phyloP scores from a whole-genome alignment of 1,139 yeast species.

The Diutina sp. region DNA sequence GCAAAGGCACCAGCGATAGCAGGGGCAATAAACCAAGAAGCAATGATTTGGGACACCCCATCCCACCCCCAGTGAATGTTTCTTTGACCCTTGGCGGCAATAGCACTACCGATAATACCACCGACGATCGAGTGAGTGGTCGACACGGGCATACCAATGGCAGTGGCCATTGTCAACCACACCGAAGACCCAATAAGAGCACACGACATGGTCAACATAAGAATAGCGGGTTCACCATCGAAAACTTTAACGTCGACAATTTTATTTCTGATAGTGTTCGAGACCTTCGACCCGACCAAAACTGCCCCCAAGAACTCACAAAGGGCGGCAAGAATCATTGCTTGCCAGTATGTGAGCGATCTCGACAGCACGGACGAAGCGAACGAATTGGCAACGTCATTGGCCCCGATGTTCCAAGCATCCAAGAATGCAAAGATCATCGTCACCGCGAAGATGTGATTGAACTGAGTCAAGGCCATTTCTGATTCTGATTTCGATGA shows the following conservation, averaged over 20 bases:
- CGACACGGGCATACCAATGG: constrained; percentile 62
- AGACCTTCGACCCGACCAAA: constrained; percentile 9
- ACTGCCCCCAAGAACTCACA: constrained; percentile 65
- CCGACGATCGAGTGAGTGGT: constrained; percentile 76
- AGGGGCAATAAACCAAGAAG: constrained; percentile 81
- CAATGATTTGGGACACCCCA: constrained; percentile 62
- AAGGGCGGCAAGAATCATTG: constrained; percentile 54
- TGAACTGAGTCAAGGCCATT: constrained; percentile 25
- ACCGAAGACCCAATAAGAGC: constrained; percentile 66
- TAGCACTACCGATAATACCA: constrained; percentile 62
- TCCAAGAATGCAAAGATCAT: constrained; percentile 65
- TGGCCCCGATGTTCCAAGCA: constrained; percentile 79
- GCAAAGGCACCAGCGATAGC: constrained; percentile 54
- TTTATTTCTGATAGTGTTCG: constrained; percentile 9
- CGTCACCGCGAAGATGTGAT: constrained; percentile 53
- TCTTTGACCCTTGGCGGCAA: constrained; percentile 53
- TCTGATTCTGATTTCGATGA: not conserved
- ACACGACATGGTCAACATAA: constrained; percentile 66
- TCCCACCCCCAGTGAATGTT: constrained; percentile 65
- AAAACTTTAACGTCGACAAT: constrained; percentile 35
- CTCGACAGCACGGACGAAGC: constrained; percentile 65
- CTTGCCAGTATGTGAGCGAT: constrained; percentile 62
- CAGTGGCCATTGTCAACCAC: constrained; percentile 61
- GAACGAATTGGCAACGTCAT: constrained; percentile 73
- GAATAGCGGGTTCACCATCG: constrained; percentile 46